Conservation (phyloP, 305 asterid species). For the Stenogyne calaminthoides region DNA sequence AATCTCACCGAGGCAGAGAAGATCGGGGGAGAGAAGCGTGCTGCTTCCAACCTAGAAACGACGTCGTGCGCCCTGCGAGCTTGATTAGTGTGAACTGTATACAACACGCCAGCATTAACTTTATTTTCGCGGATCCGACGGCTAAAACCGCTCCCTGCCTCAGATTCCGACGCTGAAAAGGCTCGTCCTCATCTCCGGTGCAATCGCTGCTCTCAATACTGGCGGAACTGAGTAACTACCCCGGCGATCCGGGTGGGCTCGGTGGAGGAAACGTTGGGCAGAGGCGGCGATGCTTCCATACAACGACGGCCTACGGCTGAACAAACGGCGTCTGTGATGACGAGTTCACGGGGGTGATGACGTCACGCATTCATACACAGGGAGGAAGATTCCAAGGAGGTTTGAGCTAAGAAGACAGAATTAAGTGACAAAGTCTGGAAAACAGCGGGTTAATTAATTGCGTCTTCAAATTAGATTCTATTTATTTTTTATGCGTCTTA, state of each 20-base stretch:
- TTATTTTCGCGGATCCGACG: constrained; percentile 62
- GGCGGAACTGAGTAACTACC: constrained; percentile 27
- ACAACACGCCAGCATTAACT: constrained; percentile 55
- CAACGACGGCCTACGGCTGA: constrained; percentile 18
- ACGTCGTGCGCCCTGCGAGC: constrained; percentile 52
- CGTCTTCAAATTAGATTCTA: not conserved
- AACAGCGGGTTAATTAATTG: not conserved
- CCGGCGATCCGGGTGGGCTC: constrained; percentile 39
- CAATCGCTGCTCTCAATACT: not conserved
- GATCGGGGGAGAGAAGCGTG: constrained; percentile 38
- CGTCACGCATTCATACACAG: constrained; percentile 24
- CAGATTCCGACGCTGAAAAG: constrained; percentile 65
- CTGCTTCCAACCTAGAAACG: constrained; percentile 59
- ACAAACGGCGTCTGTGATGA: constrained; percentile 5
- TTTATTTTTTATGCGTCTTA: not conserved
- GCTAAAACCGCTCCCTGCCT: constrained; percentile 67
- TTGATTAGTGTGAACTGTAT: constrained; percentile 43
- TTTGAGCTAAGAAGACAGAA: not conserved
- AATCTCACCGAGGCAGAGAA: constrained; percentile 47
- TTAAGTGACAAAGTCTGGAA: not conserved
- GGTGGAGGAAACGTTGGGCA: constrained; percentile 12
- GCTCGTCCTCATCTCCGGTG: constrained; percentile 45
- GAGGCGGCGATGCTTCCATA: constrained; percentile 28
- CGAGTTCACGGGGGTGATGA: constrained; percentile 32
- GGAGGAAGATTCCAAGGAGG: too few species aligned